These are phyloP conservation scores for Aegilops umbellulata DNA, from an alignment of 176 grass and related monocot species.

Conservation along the genomic window DNA sequence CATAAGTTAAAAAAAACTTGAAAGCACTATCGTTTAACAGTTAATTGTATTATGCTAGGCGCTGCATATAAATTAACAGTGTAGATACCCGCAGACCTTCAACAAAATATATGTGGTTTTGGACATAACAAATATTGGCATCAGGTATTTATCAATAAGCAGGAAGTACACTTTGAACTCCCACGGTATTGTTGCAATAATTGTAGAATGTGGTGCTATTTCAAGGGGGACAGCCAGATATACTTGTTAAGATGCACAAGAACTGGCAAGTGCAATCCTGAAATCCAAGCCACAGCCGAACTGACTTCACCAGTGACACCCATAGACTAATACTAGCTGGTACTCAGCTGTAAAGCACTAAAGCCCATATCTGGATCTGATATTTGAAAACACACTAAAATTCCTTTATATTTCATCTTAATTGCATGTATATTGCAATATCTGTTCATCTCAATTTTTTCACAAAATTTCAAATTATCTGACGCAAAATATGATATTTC, in stretches of 20 bases:
- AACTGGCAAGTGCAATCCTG: background rate
- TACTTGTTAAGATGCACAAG: background rate
- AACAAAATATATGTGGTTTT: background rate
- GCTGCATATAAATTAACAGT: background rate
- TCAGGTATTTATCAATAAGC: constrained; percentile 2
- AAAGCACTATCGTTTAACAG: background rate
- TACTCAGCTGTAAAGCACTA: too few relatives aligned
- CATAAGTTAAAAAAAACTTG: background rate
- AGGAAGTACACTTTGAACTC: background rate
- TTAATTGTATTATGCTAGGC: background rate
- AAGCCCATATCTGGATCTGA: background rate
- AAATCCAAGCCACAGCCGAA: background rate
- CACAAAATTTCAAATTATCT: background rate
- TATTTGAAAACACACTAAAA: background rate
- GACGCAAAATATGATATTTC: background rate
- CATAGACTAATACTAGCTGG: background rate
- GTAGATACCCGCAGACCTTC: background rate
- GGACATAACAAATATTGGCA: background rate
- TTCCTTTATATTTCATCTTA: background rate
- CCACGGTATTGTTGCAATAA: background rate
- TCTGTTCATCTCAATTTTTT: background rate
- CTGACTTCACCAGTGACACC: background rate
- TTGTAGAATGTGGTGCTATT: background rate
- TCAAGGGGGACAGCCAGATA: background rate
- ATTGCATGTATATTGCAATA: background rate